Evolutionary conservation across 176 grass and related monocot genomes (phyloP).

Genomic region (Cenchrus americanus): DNA sequence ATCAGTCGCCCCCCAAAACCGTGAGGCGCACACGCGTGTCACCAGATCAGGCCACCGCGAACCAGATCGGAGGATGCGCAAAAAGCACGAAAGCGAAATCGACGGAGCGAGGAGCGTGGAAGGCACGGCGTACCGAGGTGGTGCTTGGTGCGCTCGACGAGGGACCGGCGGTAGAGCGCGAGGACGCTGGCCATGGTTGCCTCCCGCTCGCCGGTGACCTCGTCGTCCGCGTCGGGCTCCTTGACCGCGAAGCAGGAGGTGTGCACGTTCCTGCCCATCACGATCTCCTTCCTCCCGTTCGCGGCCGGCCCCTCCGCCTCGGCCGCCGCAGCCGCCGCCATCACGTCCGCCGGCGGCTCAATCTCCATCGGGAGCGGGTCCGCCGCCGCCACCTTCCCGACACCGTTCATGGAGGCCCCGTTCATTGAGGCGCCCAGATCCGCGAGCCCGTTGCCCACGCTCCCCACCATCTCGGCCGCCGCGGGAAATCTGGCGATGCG

Average conservation of each 20-base stretch:
- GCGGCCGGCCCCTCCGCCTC: background rate
- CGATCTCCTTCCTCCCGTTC: constrained; percentile 61
- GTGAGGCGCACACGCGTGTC: background rate
- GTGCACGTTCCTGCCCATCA: constrained; percentile 83
- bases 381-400: background rate
- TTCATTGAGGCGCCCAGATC: constrained; percentile 42
- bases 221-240: constrained; percentile 86
- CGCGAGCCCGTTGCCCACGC: constrained; percentile 58
- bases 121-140: constrained; percentile 61
- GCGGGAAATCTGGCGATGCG: background rate
- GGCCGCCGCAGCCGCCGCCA: background rate
- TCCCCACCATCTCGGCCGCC: constrained; percentile 66
- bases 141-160: constrained; percentile 82
- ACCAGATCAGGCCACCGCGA: background rate
- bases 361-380: constrained; percentile 53
- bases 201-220: constrained; percentile 77
- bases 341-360: constrained; percentile 21
- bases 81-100: background rate
- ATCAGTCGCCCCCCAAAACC: background rate
- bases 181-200: constrained; percentile 87
- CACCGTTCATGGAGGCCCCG: background rate
- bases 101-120: background rate
- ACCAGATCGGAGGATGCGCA: constrained; percentile 2
- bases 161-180: constrained; percentile 65
- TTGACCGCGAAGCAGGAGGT: constrained; percentile 64